phyloP scores from a whole-genome alignment of 2,329 filamentous ascomycete genomes.

The Fusarium vanettenii region DNA sequence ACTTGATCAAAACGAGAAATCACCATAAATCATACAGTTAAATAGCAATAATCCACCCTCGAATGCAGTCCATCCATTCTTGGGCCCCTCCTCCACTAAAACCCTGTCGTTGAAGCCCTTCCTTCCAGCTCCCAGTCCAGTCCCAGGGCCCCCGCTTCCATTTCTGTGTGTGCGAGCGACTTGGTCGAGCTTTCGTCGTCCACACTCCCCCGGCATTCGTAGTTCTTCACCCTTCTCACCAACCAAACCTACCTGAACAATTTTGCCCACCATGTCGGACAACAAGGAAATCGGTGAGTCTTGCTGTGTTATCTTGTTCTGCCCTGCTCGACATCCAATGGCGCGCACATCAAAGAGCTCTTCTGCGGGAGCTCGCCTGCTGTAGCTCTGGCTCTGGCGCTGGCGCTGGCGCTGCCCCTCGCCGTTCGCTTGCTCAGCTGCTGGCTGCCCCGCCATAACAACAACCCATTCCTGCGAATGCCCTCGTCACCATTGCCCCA shows the following conservation, averaged over 20 bases:
- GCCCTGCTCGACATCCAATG: neutral
- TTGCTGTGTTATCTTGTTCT: neutral
- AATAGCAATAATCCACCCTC: constrained; percentile 13
- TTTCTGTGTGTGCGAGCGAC: constrained; percentile 36
- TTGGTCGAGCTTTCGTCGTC: constrained; percentile 37
- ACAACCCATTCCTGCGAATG: constrained; percentile 34
- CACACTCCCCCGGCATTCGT: constrained; percentile 31
- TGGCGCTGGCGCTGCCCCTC: constrained; percentile 39
- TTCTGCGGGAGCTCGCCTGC: constrained; percentile 1
- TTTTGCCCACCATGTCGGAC: constrained; percentile 57
- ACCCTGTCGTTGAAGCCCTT: constrained; percentile 40
- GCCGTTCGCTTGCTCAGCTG: constrained; percentile 23
- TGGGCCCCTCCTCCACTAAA: constrained; percentile 32
- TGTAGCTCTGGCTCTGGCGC: constrained; percentile 19
- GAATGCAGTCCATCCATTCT: neutral
- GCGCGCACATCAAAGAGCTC: neutral
- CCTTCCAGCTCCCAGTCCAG: constrained; percentile 28
- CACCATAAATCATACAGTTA: neutral
- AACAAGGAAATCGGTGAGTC: constrained; percentile 59
- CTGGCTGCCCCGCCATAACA: constrained; percentile 41
- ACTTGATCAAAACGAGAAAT: neutral
- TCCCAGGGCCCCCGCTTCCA: constrained; percentile 32
- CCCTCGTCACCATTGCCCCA: constrained; percentile 40
- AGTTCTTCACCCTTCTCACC: constrained; percentile 36
- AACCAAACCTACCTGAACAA: constrained; percentile 28